Base-by-base conservation (phyloP, 2,329 filamentous ascomycete genomes). In the Hymenoscyphus albidus region DNA sequence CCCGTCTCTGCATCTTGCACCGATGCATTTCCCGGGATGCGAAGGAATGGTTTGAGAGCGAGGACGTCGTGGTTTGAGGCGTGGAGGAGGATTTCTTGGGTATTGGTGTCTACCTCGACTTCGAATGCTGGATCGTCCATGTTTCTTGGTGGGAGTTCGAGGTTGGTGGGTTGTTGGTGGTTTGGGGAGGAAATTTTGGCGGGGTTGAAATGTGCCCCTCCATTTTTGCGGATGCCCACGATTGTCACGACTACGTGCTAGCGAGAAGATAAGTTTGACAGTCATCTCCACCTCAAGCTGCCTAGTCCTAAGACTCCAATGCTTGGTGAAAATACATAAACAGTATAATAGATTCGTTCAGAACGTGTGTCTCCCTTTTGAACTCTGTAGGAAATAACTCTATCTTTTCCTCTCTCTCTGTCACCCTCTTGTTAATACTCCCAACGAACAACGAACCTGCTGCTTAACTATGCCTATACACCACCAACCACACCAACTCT, bases 1-100 rank as follows among this genome's bases (percentile, higher is more conserved):
- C 92, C 91, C 0, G 93, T 97, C 66, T 89, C 87, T 5, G 90
- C 85, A 74, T 98, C 94, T 77, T 94, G 92, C 4, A 89, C 87
- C 75, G 90, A 93, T 80, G 91, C 79, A 79, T 88, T 59, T 83
- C 74, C 74, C 1, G 73, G 73, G 2, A 69, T 70, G 3, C 74
- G 70, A 6, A 76, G 68, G 65, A 74, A 68, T 27, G 73, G 73
- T 64, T 75, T 75, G 1, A 76, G 63, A 5, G 72, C 68, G 3
- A 51, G 32, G 62, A 75, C 67, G 38, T 76, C 83, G 77, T 91
- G 88, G 70, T 88, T 82, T 5, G 87, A 82, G 42, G 88, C 83
- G 27, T 87, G 86, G 58, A 89, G 83, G 62, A 91, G 83, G 69
- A 90, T 84, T 67, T 85, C 81, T 76, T 89, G 85, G 40, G 78